Evolutionary conservation across 139 green algal genomes (phyloP).

Genomic region (Micromonas commoda): DNA sequence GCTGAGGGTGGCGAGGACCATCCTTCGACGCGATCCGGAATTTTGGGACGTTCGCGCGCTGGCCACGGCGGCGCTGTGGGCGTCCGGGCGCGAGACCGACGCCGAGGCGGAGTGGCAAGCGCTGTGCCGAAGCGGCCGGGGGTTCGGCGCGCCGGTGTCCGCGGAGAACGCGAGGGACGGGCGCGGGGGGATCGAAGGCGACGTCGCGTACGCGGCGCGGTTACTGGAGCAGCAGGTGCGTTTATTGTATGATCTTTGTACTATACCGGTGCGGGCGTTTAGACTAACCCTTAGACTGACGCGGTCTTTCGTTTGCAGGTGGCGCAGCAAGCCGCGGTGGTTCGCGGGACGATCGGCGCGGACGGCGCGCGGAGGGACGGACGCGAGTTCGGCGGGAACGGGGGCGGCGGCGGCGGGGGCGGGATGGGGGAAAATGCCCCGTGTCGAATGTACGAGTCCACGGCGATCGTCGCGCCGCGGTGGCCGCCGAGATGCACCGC

Average conservation of each 20-base stretch:
- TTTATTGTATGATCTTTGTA: no score
- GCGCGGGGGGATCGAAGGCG: neutral
- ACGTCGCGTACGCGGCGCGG: neutral
- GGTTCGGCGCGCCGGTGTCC: neutral
- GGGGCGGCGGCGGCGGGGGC: neutral
- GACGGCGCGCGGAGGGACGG: no score
- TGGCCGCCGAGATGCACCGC: conserved; percentile 24
- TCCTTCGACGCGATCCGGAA: conserved; percentile 22
- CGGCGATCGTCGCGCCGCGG: neutral
- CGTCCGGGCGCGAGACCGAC: neutral
- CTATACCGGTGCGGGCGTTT: no score
- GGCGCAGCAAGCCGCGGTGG: neutral
- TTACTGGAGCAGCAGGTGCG: conserved; percentile 10
- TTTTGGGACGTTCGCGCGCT: conserved; percentile 22
- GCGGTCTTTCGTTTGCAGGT: no score
- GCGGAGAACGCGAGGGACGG: conserved; percentile 7
- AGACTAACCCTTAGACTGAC: no score
- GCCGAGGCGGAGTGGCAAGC: conserved; percentile 10
- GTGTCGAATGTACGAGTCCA: neutral
- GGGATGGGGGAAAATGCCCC: neutral
- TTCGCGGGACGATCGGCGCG: neutral
- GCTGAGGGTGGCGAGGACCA: neutral
- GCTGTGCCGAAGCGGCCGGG: conserved; percentile 1
- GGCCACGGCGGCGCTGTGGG: neutral
- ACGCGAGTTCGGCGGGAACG: neutral